Evolutionary conservation across 495 filamentous ascomycete genomes (phyloP), one percentile per base, ranked within the genome.

Genomic region (Jackrogersella multiformis): DNA sequence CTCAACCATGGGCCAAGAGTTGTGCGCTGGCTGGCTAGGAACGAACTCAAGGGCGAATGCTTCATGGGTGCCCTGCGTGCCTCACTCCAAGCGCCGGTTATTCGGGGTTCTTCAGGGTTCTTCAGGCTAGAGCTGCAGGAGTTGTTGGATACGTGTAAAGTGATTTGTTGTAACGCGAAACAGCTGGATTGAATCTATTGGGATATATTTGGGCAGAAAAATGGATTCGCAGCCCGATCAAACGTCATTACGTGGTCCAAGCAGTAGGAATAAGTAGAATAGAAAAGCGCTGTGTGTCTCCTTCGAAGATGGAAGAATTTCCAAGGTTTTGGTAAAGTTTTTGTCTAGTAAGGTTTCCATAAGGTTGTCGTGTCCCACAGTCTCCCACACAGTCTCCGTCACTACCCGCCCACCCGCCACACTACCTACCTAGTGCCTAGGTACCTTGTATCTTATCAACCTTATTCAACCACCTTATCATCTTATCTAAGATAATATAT

Each of bases 121-220:
- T 55, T 60, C 51, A 58, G 63, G 63, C 56, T 45, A 55, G 54
- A 59, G 21, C 26, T 58, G 53, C 56, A 36, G 49, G 54, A 59
- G 21, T 18, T 58, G 53, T 38, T 32, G 28, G 54, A 41, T 57
- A 59, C 62, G 62, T 59, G 54, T 65, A 65, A 45, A 32, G 44
- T 55, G 63, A 53, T 53, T 30, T 52, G 63, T 23, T 53, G 55
- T 39, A 54, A 35, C 36, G 45, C 46, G 36, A 30, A 45, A 34
- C 61, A 64, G 61, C 38, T 65, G 54, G 36, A 60, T 53, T 42
- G 30, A 35, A 46, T 42, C 61, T 51, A 64, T 64, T 56, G 59
- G 52, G 57, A 64, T 34, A 56, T 57, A n/a, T 48, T 53, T 48
- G 51, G 48, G 51, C 60, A 48, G 54, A 44, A 28, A 34, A 21